A percentile compares a stretch with the other conserved stretches of the same genome.
Conservation (phyloP, 176 grass and related monocot genomes). For the bread wheat (Triticum aestivum) region IWGSC_CS_RefSeq_v2.1 NC_057794.1:377897217-377897716, state of each 20-base stretch:
- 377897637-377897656: not conserved
- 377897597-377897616: too few species aligned
- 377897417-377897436: not conserved
- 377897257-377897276: constrained; percentile 9
- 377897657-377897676: not conserved
- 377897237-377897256: constrained; percentile 18
- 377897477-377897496: constrained; percentile 91
- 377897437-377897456: constrained; percentile 49
- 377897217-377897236: constrained; percentile 17
- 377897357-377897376: not conserved
- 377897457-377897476: constrained; percentile 82
- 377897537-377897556: not conserved
- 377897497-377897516: constrained; percentile 87
- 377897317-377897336: constrained; percentile 3
- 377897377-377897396: not conserved
- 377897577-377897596: too few species aligned
- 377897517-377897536: constrained; percentile 83
- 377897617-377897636: not conserved
- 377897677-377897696: not conserved
- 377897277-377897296: not conserved
- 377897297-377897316: not conserved
- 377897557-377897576: not conserved
- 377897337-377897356: not conserved
- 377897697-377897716: not conserved
- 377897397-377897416: not conserved